A percentile compares a stretch with the other conserved stretches of the same genome.
Evolutionary conservation across 768 basidiomycete species (phyloP).

Genomic region (Sarcodon sp.): DNA sequence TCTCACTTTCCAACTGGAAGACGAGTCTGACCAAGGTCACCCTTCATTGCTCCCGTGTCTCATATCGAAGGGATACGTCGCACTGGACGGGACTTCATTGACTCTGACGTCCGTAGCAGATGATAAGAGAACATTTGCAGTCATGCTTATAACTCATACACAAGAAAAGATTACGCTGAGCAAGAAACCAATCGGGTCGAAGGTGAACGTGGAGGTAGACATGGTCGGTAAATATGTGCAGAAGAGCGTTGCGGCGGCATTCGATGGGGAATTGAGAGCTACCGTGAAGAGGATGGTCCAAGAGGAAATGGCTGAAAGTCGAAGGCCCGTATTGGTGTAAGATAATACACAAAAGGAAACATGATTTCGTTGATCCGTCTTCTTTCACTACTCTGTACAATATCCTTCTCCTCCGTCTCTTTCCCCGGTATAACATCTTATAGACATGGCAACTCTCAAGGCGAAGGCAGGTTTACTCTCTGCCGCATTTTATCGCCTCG

Average conservation of each 20-base stretch:
- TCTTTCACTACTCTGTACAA: too few species aligned
- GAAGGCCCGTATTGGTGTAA: too few species aligned
- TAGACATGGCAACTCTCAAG: conserved; percentile 1
- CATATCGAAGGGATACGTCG: conserved; percentile 89
- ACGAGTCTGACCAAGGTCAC: conserved; percentile 36
- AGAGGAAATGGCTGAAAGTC: too few species aligned
- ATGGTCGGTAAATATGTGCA: conserved; percentile 89
- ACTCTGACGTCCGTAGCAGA: conserved; percentile 79
- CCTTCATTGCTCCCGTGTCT: conserved; percentile 69
- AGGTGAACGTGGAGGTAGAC: conserved; percentile 92
- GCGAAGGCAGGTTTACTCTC: not conserved
- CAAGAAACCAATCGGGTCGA: conserved; percentile 60
- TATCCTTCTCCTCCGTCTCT: too few species aligned
- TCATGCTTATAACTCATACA: conserved; percentile 95
- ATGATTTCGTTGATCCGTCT: too few species aligned
- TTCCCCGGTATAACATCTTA: too few species aligned
- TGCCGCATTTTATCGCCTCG: not conserved
- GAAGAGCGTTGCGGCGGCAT: conserved; percentile 64
- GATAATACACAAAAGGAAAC: too few species aligned
- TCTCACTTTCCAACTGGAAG: conserved; percentile 62
- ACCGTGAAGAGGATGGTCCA: too few species aligned
- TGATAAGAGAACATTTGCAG: conserved; percentile 47
- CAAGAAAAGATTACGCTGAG: conserved; percentile 78
- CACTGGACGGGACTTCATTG: conserved; percentile 89
- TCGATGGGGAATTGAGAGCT: conserved; percentile 12